Evolutionary conservation across 1,284 basidiomycete species (phyloP).

Genomic region (Malassezia brasiliensis): DNA sequence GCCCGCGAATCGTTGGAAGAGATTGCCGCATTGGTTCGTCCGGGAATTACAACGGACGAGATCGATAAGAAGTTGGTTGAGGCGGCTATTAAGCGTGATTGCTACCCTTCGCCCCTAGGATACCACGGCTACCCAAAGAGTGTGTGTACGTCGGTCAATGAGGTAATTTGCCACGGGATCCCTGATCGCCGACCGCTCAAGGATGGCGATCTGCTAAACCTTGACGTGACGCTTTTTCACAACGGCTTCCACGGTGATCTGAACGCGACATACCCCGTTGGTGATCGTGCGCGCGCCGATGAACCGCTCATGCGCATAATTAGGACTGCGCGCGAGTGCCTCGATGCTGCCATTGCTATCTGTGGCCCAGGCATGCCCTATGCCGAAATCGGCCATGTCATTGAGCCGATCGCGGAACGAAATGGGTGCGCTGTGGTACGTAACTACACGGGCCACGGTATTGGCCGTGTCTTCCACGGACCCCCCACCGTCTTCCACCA

Average conservation of each 20-base stretch:
- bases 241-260: conserved; percentile 46
- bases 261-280: conserved; percentile 44
- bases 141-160: conserved; percentile 87
- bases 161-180: conserved; percentile 83
- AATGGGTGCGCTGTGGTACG: conserved; percentile 59
- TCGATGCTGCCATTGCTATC: conserved; percentile 62
- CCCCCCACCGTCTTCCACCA: conserved; percentile 74
- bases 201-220: conserved; percentile 31
- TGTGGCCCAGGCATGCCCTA: conserved; percentile 70
- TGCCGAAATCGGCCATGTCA: conserved; percentile 64
- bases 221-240: conserved; percentile 57
- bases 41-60: conserved; percentile 90
- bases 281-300: conserved; percentile 31
- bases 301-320: conserved; percentile 36
- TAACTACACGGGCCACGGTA: conserved; percentile 75
- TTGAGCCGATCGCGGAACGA: conserved; percentile 54
- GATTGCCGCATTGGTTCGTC: conserved; percentile 69
- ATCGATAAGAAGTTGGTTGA: conserved; percentile 84
- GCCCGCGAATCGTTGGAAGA: conserved; percentile 82
- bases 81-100: conserved; percentile 77
- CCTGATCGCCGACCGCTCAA: conserved; percentile 38
- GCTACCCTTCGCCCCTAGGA: conserved; percentile 88
- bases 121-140: conserved; percentile 91
- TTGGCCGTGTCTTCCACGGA: conserved; percentile 70
- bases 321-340: conserved; percentile 51